phyloP scores from a whole-genome alignment of 768 basidiomycete genomes.

The Xanthoconium purpureum region DNA sequence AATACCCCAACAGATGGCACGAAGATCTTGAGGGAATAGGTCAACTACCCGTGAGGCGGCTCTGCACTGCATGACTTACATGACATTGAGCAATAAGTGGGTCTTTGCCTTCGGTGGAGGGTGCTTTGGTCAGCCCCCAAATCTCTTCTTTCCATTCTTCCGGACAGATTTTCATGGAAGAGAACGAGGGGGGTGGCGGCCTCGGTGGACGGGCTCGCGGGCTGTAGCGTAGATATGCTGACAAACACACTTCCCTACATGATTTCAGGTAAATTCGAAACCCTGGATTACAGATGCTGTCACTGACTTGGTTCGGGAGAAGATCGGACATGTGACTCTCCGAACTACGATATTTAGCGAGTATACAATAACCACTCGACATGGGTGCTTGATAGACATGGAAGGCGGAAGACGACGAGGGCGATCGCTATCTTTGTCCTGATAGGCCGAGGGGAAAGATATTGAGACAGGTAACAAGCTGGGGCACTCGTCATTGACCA shows the following conservation, averaged over 20 bases:
- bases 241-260: slow-evolving; percentile 22
- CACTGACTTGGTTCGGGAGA: slow-evolving; percentile 23
- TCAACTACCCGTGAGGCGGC: not conserved
- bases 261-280: slow-evolving; percentile 1
- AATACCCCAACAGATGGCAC: slow-evolving; percentile 60
- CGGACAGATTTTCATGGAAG: slow-evolving; percentile 26
- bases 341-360: slow-evolving; percentile 26
- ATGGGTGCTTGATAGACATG: slow-evolving; percentile 25
- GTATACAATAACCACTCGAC: slow-evolving; percentile 23
- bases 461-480: slow-evolving; percentile 29
- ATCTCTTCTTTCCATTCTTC: slow-evolving; percentile 35
- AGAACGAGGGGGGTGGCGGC: slow-evolving; percentile 24
- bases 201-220: slow-evolving; percentile 33
- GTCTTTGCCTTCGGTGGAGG: slow-evolving; percentile 3
- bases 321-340: slow-evolving; percentile 17
- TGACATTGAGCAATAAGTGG: slow-evolving; percentile 28
- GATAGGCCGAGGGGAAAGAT: slow-evolving; percentile 29
- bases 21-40: slow-evolving; percentile 45
- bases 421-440: slow-evolving; percentile 20
- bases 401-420: slow-evolving; percentile 30
- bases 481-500: slow-evolving; percentile 20
- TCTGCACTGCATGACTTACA: slow-evolving; percentile 17
- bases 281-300: not conserved
- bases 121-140: slow-evolving; percentile 24
- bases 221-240: slow-evolving; percentile 25